phyloP scores from a whole-genome alignment of 2,329 filamentous ascomycete genomes.

The Trichoderma afroharzianum region DNA sequence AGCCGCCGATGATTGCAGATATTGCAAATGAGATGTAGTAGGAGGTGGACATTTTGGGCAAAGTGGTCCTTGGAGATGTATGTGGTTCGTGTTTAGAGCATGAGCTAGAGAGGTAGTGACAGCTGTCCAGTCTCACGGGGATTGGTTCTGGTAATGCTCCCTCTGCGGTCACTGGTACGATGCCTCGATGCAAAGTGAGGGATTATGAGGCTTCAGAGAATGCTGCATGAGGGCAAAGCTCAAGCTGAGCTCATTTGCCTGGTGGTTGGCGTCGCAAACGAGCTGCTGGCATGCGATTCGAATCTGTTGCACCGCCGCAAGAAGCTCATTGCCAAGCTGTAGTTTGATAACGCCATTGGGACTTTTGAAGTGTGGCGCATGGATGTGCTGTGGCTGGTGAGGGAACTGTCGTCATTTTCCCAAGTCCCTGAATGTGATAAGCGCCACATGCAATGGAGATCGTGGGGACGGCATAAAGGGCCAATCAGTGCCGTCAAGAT shows the following conservation, averaged over 20 bases:
- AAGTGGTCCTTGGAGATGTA: not conserved
- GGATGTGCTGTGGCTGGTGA: not conserved
- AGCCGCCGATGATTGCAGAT: conserved; percentile 33
- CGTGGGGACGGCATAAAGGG: not conserved
- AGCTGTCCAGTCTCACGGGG: not conserved
- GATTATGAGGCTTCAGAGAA: not conserved
- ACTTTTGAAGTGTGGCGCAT: not conserved
- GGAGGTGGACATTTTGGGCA: not conserved
- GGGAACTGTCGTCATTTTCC: not conserved
- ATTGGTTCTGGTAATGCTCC: not conserved
- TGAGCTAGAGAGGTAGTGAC: not conserved
- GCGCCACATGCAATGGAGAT: conserved; percentile 16
- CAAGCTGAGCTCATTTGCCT: not conserved
- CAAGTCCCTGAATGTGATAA: not conserved
- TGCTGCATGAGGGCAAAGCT: not conserved
- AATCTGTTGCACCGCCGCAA: not conserved
- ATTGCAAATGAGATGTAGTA: conserved; percentile 28
- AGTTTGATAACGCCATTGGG: not conserved
- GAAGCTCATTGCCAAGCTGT: not conserved
- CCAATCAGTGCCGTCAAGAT: conserved; percentile 10
- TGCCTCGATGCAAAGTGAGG: not conserved
- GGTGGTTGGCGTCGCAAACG: not conserved
- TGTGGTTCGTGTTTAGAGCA: not conserved
- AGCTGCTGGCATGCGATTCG: not conserved
- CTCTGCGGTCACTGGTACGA: not conserved